A percentile compares a stretch with the other conserved stretches of the same genome.
Conservation (phyloP, 73 alveolate species). For the Paramecium tetraurelia region DNA sequence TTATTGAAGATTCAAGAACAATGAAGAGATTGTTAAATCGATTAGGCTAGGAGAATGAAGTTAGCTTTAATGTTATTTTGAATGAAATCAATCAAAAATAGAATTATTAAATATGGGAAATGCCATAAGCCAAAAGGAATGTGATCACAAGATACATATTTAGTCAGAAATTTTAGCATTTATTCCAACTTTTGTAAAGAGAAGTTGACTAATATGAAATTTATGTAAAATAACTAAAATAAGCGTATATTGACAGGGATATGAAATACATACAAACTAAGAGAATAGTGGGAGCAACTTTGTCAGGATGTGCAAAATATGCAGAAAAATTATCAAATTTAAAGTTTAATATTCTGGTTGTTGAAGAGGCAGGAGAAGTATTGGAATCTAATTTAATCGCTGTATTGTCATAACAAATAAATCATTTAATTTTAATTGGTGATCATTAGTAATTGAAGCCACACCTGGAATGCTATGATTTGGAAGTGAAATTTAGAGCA, state of each 20-base stretch:
- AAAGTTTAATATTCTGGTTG: slow-evolving; percentile 74
- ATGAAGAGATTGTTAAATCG: neutral
- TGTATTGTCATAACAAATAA: slow-evolving; percentile 62
- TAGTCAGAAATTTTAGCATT: neutral
- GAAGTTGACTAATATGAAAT: neutral
- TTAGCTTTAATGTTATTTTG: neutral
- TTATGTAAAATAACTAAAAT: neutral
- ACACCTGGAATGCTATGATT: slow-evolving; percentile 64
- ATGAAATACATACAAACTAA: neutral
- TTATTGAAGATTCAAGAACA: neutral
- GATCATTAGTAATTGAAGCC: slow-evolving; percentile 91
- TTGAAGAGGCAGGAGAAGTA: slow-evolving; percentile 96
- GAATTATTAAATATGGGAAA: neutral
- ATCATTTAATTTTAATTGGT: slow-evolving; percentile 84
- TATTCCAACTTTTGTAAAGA: neutral
- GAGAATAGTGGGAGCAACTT: slow-evolving; percentile 86
- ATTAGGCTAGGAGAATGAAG: neutral
- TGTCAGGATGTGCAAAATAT: slow-evolving; percentile 86
- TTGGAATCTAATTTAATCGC: slow-evolving; percentile 84
- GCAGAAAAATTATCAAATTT: slow-evolving; percentile 69
- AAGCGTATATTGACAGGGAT: neutral
- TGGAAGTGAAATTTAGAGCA: slow-evolving; percentile 70
- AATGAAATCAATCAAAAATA: neutral
- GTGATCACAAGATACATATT: neutral
- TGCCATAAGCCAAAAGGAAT: neutral